These are phyloP conservation scores for Drechslerella coelobrocha DNA, from an alignment of 2,329 filamentous ascomycete species.

Conservation along the genomic window DNA sequence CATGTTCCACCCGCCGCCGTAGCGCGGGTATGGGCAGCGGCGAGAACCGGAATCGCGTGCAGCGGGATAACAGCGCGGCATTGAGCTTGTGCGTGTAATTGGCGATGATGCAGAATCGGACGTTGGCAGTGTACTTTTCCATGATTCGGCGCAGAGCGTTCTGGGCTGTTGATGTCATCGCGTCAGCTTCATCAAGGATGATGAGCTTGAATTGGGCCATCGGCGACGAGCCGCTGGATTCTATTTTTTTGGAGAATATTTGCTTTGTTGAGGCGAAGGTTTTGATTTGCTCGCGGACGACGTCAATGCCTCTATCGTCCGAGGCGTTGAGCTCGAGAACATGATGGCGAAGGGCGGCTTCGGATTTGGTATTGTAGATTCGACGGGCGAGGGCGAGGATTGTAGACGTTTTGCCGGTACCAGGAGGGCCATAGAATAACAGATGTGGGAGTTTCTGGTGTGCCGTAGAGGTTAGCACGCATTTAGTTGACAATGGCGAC, in stretches of 20 bases:
- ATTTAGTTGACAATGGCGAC: background rate
- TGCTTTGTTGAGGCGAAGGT: slow-evolving; percentile 98
- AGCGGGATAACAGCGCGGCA: slow-evolving; percentile 87
- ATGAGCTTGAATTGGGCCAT: slow-evolving; percentile 81
- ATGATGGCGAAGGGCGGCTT: slow-evolving; percentile 94
- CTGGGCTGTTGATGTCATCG: slow-evolving; percentile 98
- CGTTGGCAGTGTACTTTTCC: slow-evolving; percentile 99
- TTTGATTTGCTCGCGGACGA: slow-evolving; percentile 98
- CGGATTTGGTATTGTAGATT: slow-evolving; percentile 75
- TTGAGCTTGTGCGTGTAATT: slow-evolving; percentile 99
- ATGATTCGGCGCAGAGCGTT: slow-evolving; percentile 97
- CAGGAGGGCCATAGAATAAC: slow-evolving; percentile 92
- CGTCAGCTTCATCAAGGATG: slow-evolving; percentile 97
- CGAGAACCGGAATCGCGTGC: slow-evolving; percentile 93
- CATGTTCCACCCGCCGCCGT: slow-evolving; percentile 80
- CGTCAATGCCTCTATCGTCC: slow-evolving; percentile 96
- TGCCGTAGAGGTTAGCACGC: slow-evolving; percentile 10
- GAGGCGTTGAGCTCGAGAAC: slow-evolving; percentile 97
- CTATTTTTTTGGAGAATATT: slow-evolving; percentile 72
- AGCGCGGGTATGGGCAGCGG: slow-evolving; percentile 91
- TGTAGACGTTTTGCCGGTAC: slow-evolving; percentile 96
- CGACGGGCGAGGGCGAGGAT: slow-evolving; percentile 88
- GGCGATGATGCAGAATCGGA: slow-evolving; percentile 95
- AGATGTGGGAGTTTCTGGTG: slow-evolving; percentile 82
- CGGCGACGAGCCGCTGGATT: slow-evolving; percentile 57